Base-by-base conservation (phyloP, 176 grass and related monocot species). In the Cocos nucifera region DNA sequence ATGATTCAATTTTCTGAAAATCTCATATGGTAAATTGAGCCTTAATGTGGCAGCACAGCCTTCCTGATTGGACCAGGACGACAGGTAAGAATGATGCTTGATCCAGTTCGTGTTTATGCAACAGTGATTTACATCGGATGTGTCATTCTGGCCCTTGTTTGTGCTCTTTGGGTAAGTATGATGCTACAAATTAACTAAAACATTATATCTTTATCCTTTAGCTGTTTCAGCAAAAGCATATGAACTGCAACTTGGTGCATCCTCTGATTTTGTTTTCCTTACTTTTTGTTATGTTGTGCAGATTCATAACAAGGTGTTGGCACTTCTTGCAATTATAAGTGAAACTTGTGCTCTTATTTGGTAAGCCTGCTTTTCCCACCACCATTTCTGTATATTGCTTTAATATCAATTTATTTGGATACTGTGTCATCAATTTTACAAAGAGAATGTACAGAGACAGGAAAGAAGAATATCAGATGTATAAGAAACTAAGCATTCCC, bases 31-130 rank as follows among this genome's bases (percentile, higher is more conserved):
- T 44, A 44, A 44, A 44, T 80, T 85, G 26, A 66, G 60, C 57
- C 53, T 75, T 83, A 63, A 27, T 78, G 53, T 85, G 83, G 73
- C 87, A 97, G 84, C 78, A 91, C 93, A 85, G 77, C 79, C 54
- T 91, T 97, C 39, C 59, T 97, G 75, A 78, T 91, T 57, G 93
- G 84, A n/a, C 78, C 78, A 51, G 57, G 53, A 60, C 75, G 80
- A 77, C 84, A 91, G 51, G 26, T 87, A 24, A 83, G 75, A 66
- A 83, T 98, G 93, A 92, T 98, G 93, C 73, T 98, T 85, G 84
- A 89, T 72, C 78, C 74, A 69, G 35, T 44, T 44, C 35, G 35
- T 44, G 35, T 44, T 44, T 44, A 44, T 14, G 35, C 35, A 44
- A 44, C 35, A 61, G 79, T 75, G 57, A 78, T 98, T 68, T 98